Conservation (phyloP, 169 alveolate species). For the Amoebophrya sp. region DNA sequence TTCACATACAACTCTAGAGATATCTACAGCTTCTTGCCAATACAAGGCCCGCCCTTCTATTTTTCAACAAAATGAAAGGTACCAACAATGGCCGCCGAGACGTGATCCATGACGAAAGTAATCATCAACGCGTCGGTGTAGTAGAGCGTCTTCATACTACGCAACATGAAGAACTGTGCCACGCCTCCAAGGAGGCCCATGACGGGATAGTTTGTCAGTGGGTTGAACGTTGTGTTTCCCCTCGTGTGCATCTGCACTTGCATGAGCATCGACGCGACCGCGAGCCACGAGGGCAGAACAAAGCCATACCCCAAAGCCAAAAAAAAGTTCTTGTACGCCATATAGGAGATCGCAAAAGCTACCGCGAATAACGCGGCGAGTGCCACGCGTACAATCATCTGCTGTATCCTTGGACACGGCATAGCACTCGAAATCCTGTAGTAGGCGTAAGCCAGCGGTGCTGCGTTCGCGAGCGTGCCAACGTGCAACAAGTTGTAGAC, state of each 20-base stretch:
- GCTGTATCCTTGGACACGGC: slow-evolving; percentile 11
- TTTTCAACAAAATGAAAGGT: too few species aligned
- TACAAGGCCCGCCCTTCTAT: too few species aligned
- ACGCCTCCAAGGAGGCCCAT: background rate
- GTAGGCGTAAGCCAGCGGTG: background rate
- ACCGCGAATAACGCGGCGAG: background rate
- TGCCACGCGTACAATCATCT: background rate
- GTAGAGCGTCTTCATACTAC: background rate
- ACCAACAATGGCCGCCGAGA: background rate
- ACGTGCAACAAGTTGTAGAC: background rate
- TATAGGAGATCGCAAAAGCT: background rate
- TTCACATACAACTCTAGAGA: too few species aligned
- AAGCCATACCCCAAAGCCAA: background rate
- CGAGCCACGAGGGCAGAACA: background rate
- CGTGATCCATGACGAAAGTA: background rate
- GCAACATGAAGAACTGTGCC: background rate
- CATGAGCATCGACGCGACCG: background rate
- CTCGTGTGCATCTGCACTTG: slow-evolving; percentile 21
- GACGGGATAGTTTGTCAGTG: background rate
- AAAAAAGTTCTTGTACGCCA: background rate
- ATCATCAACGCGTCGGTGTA: background rate
- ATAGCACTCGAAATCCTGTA: background rate
- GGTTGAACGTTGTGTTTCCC: background rate
- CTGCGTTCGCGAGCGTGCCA: background rate
- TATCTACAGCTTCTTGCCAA: too few species aligned